A percentile compares a stretch with the other conserved stretches of the same genome.
phyloP scores from a whole-genome alignment of 2,329 filamentous ascomycete genomes.

The Geosmithia morbida region DNA sequence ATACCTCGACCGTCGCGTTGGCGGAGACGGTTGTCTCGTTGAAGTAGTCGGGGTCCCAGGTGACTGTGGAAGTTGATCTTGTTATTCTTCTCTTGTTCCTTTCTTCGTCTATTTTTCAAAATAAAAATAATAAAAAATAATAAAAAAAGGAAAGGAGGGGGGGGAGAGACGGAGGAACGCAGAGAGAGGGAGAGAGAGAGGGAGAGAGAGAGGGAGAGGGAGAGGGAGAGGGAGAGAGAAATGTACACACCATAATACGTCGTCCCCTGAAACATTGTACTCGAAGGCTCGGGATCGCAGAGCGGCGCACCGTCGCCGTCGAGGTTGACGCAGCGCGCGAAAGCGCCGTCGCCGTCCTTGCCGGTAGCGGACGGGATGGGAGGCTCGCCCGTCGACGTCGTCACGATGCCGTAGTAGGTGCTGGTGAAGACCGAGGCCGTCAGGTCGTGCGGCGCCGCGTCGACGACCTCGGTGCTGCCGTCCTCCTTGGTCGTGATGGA shows the following conservation, averaged over 20 bases:
- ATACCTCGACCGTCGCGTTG: slow-evolving; percentile 13
- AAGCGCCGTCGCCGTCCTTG: slow-evolving; percentile 29
- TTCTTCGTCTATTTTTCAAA: not conserved
- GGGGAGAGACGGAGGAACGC: no score
- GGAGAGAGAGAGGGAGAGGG: not conserved
- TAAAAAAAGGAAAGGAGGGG: not conserved
- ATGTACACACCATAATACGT: slow-evolving; percentile 41
- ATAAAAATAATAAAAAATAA: no score
- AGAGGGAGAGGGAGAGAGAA: not conserved
- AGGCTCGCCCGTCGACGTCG: slow-evolving; percentile 25
- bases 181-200: no score
- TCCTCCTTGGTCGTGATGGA: slow-evolving; percentile 24
- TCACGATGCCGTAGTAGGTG: slow-evolving; percentile 18
- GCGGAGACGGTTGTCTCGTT: slow-evolving; percentile 21
- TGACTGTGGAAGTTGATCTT: no score
- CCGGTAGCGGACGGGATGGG: slow-evolving; percentile 27
- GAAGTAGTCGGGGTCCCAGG: slow-evolving; percentile 41
- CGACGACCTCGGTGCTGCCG: slow-evolving; percentile 23
- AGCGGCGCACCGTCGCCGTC: slow-evolving; percentile 34
- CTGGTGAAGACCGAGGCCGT: slow-evolving; percentile 27
- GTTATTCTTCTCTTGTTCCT: not conserved
- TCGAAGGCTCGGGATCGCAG: slow-evolving; percentile 30
- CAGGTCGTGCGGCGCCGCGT: slow-evolving; percentile 28
- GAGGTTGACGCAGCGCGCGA: slow-evolving; percentile 31
- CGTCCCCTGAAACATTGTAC: slow-evolving; percentile 25